Evolutionary conservation across 129 eudicot species (phyloP), one percentile per base, ranked within the genome.

Genomic region (Calendula officinalis): DNA sequence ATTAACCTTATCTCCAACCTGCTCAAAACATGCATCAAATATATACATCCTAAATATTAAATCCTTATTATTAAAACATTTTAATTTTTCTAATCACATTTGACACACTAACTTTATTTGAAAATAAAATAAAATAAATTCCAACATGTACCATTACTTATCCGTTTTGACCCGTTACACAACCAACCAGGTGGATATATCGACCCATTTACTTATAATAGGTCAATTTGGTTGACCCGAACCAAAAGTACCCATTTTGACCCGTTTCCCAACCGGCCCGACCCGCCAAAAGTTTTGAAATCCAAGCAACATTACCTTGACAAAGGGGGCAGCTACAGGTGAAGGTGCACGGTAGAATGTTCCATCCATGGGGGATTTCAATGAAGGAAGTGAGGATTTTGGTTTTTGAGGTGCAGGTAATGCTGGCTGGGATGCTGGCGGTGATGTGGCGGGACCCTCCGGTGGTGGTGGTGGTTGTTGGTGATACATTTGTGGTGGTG

Each of bases 1-100:
- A 71, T 81, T 75, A 34, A 89, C 97, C 67, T 78, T 86, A 70
- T 89, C 97, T 61, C 97, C 97, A 58, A 85, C 90, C 97, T 89
- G 68, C 35, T 55, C 6, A 68, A 60, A 38, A 34, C 10, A 40
- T 1, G 35, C 47, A 62, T 57, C 30, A 52, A 48, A 49, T 58
- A 17, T 45, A 13, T 22, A 22, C 30, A 22, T 22, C 2, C 2
- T 22, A 22, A 22, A 22, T 0, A 22, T 22, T 22, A 0, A 22
- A 22, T 22, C 30, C 30, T 22, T 22, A 22, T 22, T 22, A 22
- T 22, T 22, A 22, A 22, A 22, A 0, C 30, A 22, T 22, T 22
- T 22, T 22, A 22, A 22, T 22, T 22, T 22, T 22, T 22, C 30
- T 22, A 22, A 22, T 22, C 30, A 22, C 30, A 22, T 22, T 22